Conservation (phyloP, 164 flowering plant genomes). For the Aristolochia contorta region DNA sequence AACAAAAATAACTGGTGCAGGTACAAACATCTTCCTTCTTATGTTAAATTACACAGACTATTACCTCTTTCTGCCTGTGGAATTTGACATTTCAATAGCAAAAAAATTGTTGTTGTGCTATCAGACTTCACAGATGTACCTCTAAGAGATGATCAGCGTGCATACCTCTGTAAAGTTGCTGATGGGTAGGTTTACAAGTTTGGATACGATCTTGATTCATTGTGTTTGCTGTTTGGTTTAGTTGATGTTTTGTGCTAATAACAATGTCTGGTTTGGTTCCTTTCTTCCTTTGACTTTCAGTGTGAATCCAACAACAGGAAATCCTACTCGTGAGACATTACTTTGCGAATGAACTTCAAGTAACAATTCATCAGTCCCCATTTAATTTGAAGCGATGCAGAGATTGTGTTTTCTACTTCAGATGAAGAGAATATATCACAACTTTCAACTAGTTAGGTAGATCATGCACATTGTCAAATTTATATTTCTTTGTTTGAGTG, state of each 20-base stretch:
- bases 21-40: constrained; percentile 21
- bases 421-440: no score
- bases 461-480: no score
- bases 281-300: not conserved
- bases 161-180: constrained; percentile 80
- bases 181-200: constrained; percentile 85
- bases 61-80: no score
- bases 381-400: not conserved
- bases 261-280: no score
- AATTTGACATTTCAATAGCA: not conserved
- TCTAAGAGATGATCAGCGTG: constrained; percentile 82
- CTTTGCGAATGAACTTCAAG: constrained; percentile 1
- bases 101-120: not conserved
- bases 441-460: no score
- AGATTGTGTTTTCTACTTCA: no score
- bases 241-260: no score
- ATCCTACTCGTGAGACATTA: not conserved
- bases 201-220: not conserved
- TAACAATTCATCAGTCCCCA: not conserved
- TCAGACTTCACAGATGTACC: constrained; percentile 94
- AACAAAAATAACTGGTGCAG: constrained; percentile 73
- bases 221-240: no score
- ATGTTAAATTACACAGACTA: no score
- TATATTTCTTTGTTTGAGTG: no score
- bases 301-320: not conserved